phyloP scores from a whole-genome alignment of 208 protist genomes.

The Lotmaria passim region DNA sequence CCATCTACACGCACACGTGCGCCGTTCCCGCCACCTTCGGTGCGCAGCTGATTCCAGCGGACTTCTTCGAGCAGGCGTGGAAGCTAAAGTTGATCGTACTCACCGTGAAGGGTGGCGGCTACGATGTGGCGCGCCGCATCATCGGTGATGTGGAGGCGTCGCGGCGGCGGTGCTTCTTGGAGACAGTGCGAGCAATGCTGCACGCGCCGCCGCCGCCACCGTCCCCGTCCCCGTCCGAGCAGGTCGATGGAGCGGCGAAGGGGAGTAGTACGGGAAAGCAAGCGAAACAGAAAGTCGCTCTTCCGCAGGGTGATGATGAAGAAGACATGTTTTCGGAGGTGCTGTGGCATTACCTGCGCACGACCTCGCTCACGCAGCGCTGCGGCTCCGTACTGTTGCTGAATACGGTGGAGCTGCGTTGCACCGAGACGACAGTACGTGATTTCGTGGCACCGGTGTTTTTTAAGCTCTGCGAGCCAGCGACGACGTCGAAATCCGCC shows the following conservation, averaged over 20 bases:
- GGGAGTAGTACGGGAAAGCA: not conserved
- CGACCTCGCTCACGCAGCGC: constrained; percentile 22
- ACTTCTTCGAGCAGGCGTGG: constrained; percentile 39
- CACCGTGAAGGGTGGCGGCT: constrained; percentile 35
- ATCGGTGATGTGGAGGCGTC: constrained; percentile 38
- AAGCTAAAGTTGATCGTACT: constrained; percentile 44
- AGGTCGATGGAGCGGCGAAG: not conserved
- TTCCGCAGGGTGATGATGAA: not conserved
- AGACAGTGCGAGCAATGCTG: constrained; percentile 19
- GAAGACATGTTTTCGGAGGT: constrained; percentile 10
- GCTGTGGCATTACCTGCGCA: constrained; percentile 18
- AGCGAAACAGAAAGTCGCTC: not conserved
- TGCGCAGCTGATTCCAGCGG: constrained; percentile 27
- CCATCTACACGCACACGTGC: constrained; percentile 32
- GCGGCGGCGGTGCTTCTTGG: constrained; percentile 33
- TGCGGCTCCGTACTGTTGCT: constrained; percentile 44
- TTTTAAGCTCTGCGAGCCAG: constrained; percentile 31
- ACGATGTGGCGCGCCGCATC: constrained; percentile 38
- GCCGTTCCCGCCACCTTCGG: constrained; percentile 43
- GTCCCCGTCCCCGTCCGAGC: too few relatives aligned
- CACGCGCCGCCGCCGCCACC: constrained; percentile 14
- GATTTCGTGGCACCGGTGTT: constrained; percentile 42
- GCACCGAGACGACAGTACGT: constrained; percentile 37
- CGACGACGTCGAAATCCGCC: not conserved
- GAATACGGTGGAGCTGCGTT: constrained; percentile 50